Percentiles rank a stretch among this genome's conserved stretches.
Evolutionary conservation across 2,329 filamentous ascomycete species (phyloP).

Genomic region (Fusarium sp.): DNA sequence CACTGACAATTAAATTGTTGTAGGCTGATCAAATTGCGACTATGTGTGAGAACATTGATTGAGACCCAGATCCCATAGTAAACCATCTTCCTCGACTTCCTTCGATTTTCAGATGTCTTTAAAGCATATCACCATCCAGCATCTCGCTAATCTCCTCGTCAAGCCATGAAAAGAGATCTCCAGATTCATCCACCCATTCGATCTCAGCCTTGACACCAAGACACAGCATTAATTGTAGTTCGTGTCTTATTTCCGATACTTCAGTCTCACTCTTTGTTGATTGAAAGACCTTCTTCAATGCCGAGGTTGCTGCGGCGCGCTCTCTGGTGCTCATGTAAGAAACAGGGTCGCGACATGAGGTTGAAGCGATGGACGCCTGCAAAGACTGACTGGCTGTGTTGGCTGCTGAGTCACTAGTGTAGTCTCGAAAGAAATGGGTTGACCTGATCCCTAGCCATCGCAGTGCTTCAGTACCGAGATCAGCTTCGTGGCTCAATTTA

Average conservation of each 20-base stretch:
- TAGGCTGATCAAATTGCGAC: not conserved
- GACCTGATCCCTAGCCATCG: conserved; percentile 73
- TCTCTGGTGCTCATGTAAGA: conserved; percentile 65
- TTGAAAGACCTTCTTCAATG: conserved; percentile 61
- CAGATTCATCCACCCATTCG: conserved; percentile 72
- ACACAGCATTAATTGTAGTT: conserved; percentile 80
- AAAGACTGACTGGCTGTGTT: conserved; percentile 21
- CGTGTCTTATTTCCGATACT: conserved; percentile 59
- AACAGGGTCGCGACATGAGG: conserved; percentile 47
- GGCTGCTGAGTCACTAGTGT: not conserved
- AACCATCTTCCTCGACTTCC: rapidly evolving
- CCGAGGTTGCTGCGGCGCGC: conserved; percentile 65
- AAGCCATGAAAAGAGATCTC: conserved; percentile 64
- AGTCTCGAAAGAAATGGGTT: conserved; percentile 53
- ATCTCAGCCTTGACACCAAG: conserved; percentile 83
- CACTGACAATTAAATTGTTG: too few relatives aligned
- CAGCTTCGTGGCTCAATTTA: conserved; percentile 69
- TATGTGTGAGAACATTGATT: too few relatives aligned
- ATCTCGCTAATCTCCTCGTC: conserved; percentile 55
- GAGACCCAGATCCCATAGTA: too few relatives aligned
- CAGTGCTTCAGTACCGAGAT: conserved; percentile 63
- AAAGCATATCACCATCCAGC: conserved; percentile 5
- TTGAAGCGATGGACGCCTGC: conserved; percentile 44
- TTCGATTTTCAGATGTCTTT: not conserved
- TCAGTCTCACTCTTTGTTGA: conserved; percentile 48